Evolutionary conservation across 2,329 filamentous ascomycete genomes (phyloP).

Genomic region (Epicoccum nigrum): DNA sequence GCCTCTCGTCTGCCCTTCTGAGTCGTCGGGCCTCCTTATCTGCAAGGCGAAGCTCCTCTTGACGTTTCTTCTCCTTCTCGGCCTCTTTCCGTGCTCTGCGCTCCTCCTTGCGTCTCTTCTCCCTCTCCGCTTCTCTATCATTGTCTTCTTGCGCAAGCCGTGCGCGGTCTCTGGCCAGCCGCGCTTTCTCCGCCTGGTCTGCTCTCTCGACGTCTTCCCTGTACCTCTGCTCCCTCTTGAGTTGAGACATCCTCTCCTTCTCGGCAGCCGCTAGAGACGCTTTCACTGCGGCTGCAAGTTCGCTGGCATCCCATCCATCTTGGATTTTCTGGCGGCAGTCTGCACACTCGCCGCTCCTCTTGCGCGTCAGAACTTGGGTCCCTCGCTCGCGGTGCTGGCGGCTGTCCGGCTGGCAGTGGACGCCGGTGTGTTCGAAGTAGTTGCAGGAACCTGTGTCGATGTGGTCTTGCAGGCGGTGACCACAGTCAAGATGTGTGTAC

Average conservation of each 20-base stretch:
- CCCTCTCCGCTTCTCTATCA: slow-evolving; percentile 1
- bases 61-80: not conserved
- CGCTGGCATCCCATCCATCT: not conserved
- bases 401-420: slow-evolving; percentile 28
- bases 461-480: slow-evolving; percentile 27
- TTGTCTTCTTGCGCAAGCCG: not conserved
- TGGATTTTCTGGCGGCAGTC: slow-evolving; percentile 15
- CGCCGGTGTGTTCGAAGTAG: slow-evolving; percentile 18
- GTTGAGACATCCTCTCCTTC: not conserved
- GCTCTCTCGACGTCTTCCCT: not conserved
- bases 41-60: not conserved
- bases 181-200: slow-evolving; percentile 1
- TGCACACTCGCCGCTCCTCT: slow-evolving; percentile 24
- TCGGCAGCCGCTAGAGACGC: not conserved
- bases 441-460: slow-evolving; percentile 24
- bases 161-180: not conserved
- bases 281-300: not conserved
- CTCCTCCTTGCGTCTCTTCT: not conserved
- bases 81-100: not conserved
- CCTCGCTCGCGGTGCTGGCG: slow-evolving; percentile 18
- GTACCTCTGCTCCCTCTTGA: not conserved
- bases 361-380: slow-evolving; percentile 17
- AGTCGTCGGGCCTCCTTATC: not conserved
- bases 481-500: slow-evolving; percentile 26
- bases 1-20: not conserved